Evolutionary conservation across 1,139 yeast species (phyloP).

Genomic region (Sugiyamaella novakii): DNA sequence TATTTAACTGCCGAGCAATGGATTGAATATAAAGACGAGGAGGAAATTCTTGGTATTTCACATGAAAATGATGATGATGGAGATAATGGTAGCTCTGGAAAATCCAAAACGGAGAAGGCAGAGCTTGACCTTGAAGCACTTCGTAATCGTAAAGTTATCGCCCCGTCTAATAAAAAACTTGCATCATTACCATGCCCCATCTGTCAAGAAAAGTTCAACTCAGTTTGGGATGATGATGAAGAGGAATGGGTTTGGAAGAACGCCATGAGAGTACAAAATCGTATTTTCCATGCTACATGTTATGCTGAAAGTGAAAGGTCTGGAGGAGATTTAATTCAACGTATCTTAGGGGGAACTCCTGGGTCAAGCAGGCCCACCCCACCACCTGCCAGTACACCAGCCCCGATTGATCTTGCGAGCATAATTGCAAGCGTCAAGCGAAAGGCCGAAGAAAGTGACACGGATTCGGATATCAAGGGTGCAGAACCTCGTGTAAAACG

Average conservation of each 20-base stretch:
- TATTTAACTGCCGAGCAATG: constrained; percentile 74
- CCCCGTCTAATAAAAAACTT: constrained; percentile 69
- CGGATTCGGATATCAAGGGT: constrained; percentile 3
- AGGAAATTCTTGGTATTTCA: constrained; percentile 49
- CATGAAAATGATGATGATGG: constrained; percentile 27
- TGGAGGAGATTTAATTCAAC: constrained; percentile 30
- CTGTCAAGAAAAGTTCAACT: constrained; percentile 79
- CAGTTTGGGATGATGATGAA: constrained; percentile 80
- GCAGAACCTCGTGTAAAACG: constrained; percentile 26
- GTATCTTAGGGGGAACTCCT: constrained; percentile 36
- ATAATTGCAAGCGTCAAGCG: constrained; percentile 28
- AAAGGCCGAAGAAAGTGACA: constrained; percentile 28
- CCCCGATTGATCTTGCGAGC: constrained; percentile 31
- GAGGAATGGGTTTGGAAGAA: constrained; percentile 97
- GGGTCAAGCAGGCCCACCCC: constrained; percentile 16
- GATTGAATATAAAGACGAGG: constrained; percentile 70
- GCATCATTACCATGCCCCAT: constrained; percentile 79
- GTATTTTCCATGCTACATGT: constrained; percentile 81
- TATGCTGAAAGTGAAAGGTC: constrained; percentile 65
- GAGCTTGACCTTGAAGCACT: constrained; percentile 31
- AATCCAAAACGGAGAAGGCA: constrained; percentile 7
- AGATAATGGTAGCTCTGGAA: constrained; percentile 20
- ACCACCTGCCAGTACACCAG: constrained; percentile 9
- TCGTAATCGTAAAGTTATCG: constrained; percentile 44
- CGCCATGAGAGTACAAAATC: constrained; percentile 69